A percentile compares a stretch with the other conserved stretches of the same genome.
These are phyloP conservation scores for Teratosphaeria gauchensis DNA, from an alignment of 2,329 filamentous ascomycete species.

Conservation along the genomic window DNA sequence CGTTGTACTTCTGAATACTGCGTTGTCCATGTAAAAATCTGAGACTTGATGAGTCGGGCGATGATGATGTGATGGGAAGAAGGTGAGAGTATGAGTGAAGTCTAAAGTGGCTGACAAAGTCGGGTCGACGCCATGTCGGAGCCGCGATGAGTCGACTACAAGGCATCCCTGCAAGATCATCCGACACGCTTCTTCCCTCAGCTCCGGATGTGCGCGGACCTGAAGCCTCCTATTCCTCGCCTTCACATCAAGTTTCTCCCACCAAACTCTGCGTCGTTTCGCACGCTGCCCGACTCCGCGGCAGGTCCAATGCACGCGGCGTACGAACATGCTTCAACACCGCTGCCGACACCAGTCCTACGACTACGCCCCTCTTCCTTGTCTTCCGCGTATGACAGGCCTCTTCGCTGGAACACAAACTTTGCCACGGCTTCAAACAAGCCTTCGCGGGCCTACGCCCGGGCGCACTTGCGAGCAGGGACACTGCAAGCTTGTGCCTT, in stretches of 20 bases:
- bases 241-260: neutral
- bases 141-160: neutral
- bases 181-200: neutral
- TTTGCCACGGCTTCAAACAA: too few species aligned
- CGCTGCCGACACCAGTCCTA: neutral
- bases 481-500: neutral
- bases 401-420: neutral
- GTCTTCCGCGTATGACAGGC: neutral
- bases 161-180: neutral
- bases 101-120: neutral
- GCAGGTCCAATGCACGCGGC: neutral
- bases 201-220: neutral
- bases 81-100: neutral
- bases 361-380: neutral
- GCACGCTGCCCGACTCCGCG: neutral
- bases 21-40: neutral
- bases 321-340: neutral
- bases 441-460: neutral
- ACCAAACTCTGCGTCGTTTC: neutral
- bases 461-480: neutral
- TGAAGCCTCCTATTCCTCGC: neutral
- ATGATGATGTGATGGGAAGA: neutral
- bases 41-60: neutral
- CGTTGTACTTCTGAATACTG: neutral
- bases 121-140: neutral